phyloP scores from a whole-genome alignment of 257 asterid species.

The Solanum dulcamara region DNA sequence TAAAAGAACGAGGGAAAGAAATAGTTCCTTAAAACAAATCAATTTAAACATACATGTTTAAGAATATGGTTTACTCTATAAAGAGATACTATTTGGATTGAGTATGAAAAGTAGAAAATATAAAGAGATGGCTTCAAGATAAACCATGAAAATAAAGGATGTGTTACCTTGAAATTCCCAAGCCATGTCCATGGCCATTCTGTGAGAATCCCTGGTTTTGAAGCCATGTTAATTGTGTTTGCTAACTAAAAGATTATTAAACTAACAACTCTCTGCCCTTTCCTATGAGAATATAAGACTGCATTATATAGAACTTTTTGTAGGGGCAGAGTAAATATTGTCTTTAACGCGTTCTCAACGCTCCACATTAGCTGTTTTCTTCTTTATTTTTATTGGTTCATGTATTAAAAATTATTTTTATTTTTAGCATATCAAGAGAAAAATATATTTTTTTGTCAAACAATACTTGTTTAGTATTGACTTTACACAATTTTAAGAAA shows the following conservation, averaged over 20 bases:
- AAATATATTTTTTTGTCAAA: too few species aligned
- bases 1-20: neutral
- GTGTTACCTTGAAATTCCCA: constrained; percentile 27
- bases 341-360: neutral
- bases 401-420: too few species aligned
- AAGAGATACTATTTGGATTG: neutral
- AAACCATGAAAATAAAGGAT: neutral
- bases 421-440: too few species aligned
- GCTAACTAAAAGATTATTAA: neutral
- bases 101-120: neutral
- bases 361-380: neutral
- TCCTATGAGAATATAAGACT: neutral
- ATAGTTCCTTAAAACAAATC: neutral
- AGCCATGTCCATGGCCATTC: constrained; percentile 38
- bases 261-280: neutral
- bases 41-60: neutral
- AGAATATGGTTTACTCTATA: neutral
- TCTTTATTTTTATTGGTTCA: neutral
- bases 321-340: neutral
- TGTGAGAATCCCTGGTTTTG: constrained; percentile 26
- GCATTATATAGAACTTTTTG: neutral
- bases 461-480: too few species aligned
- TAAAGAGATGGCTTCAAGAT: neutral
- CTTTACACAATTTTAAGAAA: too few species aligned
- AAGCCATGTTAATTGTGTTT: constrained; percentile 12